Evolutionary conservation across 495 filamentous ascomycete species (phyloP), one percentile per base, ranked within the genome.

Genomic region (Apodospora peruviana): DNA sequence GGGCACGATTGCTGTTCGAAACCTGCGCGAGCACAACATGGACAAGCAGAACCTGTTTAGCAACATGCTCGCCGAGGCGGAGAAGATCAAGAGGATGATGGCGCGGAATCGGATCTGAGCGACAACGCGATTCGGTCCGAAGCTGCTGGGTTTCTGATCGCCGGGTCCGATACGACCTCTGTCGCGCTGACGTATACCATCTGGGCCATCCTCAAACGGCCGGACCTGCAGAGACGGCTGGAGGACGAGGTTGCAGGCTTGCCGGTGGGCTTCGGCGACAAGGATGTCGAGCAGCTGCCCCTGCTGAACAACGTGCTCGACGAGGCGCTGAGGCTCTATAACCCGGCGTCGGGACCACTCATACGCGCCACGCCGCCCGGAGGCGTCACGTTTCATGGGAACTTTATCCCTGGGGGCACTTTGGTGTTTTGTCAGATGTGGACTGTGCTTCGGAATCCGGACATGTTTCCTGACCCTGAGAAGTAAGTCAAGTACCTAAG

Each of bases 311-410:
- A 66, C 11, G 65, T 75, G 19, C 72, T 83, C 50, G 69, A 75
- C 21, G 83, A 87, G 61, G 66, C 78, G 0, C 66, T 87, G 22
- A 74, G 83, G 1, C 56, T 84, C 11, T 70, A 82, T 50, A 68
- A 73, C 1, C 74, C 76, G 3, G 72, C 74, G 0, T 70, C 76
- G 0, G 57, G 64, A 1, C 75, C 57, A 0, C 57, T 77, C 19
- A 65, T 66, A n/a, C 69, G 81, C 7, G 12, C 29, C 5, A 47
- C 53, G 19, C 52, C 52, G 11, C 35, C 34, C 2, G 57, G 49
- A 5, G 68, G 68, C 20, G 45, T 57, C 5, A 54, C 57, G 2
- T 44, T 67, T 7, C 43, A 43, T 4, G 57, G 59, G 2, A 56
- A 69, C 45, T 57, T 41, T 39, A 45, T 71, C 17, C 65, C 68